phyloP scores from a whole-genome alignment of 2,329 filamentous ascomycete species.

The Fusarium sp. region DNA sequence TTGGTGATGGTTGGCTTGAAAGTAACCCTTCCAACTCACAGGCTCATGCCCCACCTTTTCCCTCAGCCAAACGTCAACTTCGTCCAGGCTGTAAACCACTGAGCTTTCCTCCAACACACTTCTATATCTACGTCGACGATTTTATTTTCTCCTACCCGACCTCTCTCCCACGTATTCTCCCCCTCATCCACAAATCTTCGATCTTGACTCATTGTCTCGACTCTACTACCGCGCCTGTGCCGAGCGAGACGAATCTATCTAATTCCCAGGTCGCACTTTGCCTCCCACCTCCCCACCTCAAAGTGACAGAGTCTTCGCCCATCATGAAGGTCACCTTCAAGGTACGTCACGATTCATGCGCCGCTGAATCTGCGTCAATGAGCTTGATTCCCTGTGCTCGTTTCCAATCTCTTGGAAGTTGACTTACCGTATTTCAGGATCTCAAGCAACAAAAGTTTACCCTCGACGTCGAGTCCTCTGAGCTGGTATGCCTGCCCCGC shows the following conservation, averaged over 20 bases:
- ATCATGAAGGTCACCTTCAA: conserved; percentile 76
- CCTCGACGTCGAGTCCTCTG: conserved; percentile 91
- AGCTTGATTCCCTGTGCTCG: neutral
- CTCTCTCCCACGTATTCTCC: neutral
- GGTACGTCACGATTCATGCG: conserved; percentile 53
- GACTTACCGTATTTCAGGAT: conserved; percentile 68
- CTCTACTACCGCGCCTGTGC: conserved; percentile 10
- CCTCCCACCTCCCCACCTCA: conserved; percentile 38
- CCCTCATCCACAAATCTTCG: neutral
- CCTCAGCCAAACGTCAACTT: conserved; percentile 35
- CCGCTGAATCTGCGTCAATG: neutral
- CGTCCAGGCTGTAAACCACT: conserved; percentile 1
- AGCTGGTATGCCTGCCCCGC: conserved; percentile 75
- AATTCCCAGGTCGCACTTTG: conserved; percentile 26
- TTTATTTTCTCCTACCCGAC: conserved; percentile 4
- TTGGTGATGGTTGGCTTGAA: conserved; percentile 1
- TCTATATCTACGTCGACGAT: conserved; percentile 13
- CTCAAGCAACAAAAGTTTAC: conserved; percentile 99
- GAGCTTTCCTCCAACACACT: conserved; percentile 27
- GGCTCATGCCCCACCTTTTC: conserved; percentile 22
- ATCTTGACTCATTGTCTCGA: neutral
- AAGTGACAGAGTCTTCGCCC: conserved; percentile 53
- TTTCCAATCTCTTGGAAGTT: neutral
- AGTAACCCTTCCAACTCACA: conserved; percentile 19
- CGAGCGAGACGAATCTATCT: conserved; percentile 20